Evolutionary conservation across 495 filamentous ascomycete genomes (phyloP).

Genomic region (Terfezia boudieri): DNA sequence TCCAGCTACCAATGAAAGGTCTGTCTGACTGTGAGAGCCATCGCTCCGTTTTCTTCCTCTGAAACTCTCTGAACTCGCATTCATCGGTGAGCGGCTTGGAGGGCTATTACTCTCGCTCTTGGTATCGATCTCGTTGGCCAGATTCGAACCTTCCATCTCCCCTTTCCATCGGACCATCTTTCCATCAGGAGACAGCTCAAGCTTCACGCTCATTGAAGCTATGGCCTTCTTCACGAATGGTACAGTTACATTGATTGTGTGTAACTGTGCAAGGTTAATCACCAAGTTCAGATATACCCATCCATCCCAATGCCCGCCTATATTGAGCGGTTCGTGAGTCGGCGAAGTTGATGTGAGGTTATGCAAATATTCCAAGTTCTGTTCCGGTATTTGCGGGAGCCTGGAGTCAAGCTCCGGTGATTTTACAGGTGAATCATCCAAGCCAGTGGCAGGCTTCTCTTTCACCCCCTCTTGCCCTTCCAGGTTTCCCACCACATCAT

Average conservation of each 20-base stretch:
- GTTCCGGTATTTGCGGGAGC: constrained; percentile 39
- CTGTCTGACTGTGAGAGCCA: constrained; percentile 15
- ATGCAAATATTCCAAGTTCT: constrained; percentile 55
- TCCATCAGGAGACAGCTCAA: constrained; percentile 53
- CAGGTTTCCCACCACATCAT: too few species aligned
- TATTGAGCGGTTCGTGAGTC: constrained; percentile 23
- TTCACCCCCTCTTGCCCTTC: too few species aligned
- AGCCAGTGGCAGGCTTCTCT: not conserved
- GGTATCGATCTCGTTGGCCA: constrained; percentile 29
- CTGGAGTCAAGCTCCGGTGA: constrained; percentile 34
- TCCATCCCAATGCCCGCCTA: constrained; percentile 31
- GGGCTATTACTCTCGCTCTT: constrained; percentile 21
- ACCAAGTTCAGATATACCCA: constrained; percentile 72
- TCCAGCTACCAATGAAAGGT: constrained; percentile 2
- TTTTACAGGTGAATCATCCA: not conserved
- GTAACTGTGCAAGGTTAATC: constrained; percentile 57
- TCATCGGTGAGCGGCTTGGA: constrained; percentile 21
- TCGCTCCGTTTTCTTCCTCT: constrained; percentile 10
- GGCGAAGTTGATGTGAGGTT: constrained; percentile 30
- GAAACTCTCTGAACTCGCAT: constrained; percentile 24
- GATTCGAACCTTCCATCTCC: constrained; percentile 33
- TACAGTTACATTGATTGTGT: constrained; percentile 52
- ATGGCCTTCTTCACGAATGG: constrained; percentile 50
- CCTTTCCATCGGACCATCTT: constrained; percentile 53
- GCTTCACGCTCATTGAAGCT: constrained; percentile 37